phyloP scores from a whole-genome alignment of 2,329 filamentous ascomycete species.

The Colletotrichum tanaceti region DNA sequence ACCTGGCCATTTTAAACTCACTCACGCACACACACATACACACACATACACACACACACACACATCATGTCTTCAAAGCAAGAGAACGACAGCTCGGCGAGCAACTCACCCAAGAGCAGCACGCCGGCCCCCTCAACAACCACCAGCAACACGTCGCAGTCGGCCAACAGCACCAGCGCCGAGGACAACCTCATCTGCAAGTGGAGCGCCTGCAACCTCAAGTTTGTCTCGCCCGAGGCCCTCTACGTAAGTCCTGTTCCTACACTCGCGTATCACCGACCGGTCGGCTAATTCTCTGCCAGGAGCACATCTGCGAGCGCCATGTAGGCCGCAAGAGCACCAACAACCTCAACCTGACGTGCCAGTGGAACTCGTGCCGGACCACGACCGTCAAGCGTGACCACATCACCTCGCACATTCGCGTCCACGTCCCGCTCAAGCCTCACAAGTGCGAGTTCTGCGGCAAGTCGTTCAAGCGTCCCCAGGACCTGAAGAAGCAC shows the following conservation, averaged over 20 bases:
- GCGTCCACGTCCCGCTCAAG: constrained; percentile 98
- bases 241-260: constrained; percentile 66
- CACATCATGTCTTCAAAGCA: constrained; percentile 43
- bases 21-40: constrained; percentile 16
- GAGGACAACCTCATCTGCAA: constrained; percentile 70
- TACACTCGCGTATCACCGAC: too few relatives aligned
- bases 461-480: constrained; percentile 98
- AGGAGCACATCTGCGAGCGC: constrained; percentile 98
- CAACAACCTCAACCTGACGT: constrained; percentile 97
- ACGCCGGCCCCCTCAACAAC: constrained; percentile 64
- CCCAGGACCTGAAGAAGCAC: constrained; percentile 99
- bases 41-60: constrained; percentile 17
- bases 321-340: constrained; percentile 99
- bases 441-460: constrained; percentile 99
- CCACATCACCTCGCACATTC: constrained; percentile 98
- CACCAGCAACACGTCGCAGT: constrained; percentile 60
- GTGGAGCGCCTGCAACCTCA: constrained; percentile 70
- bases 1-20: constrained; percentile 8
- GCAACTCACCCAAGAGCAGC: constrained; percentile 62
- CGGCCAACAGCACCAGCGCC: constrained; percentile 47
- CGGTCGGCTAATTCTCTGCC: constrained; percentile 23
- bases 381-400: constrained; percentile 98
- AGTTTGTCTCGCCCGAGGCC: constrained; percentile 67
- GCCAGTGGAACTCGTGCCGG: constrained; percentile 95
- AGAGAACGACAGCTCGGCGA: constrained; percentile 51